Percentiles rank a stretch among this genome's conserved stretches.
Evolutionary conservation across 257 asterid genomes (phyloP).

Genomic region (Penstemon newberryi): DNA sequence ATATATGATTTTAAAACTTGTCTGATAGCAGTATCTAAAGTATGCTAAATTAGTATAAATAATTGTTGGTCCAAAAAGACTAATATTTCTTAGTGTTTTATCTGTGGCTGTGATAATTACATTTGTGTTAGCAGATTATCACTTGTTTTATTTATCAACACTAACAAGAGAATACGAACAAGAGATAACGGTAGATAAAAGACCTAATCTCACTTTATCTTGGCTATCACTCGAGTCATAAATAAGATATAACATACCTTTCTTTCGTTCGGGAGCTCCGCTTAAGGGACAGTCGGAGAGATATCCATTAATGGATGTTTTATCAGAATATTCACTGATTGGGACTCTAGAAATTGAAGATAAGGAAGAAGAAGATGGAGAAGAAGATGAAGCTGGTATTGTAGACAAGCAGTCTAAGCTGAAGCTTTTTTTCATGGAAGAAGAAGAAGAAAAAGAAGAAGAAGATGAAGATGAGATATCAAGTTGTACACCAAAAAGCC

Average conservation of each 20-base stretch:
- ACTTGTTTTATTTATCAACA: no score
- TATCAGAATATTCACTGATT: slow-evolving; percentile 33
- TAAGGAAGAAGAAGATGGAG: slow-evolving; percentile 42
- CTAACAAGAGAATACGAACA: no score
- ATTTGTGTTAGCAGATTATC: no score
- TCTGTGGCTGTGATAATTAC: no score
- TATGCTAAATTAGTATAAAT: no score
- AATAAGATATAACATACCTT: slow-evolving; percentile 40
- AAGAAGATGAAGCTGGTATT: slow-evolving; percentile 35
- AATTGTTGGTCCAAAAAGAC: no score
- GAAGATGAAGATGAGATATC: slow-evolving; percentile 37
- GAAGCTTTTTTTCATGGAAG: slow-evolving; percentile 64
- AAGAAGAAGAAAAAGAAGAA: slow-evolving; percentile 25
- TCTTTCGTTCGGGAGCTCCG: slow-evolving; percentile 52
- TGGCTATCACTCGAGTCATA: no score
- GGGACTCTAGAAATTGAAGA: slow-evolving; percentile 38
- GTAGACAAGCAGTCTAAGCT: slow-evolving; percentile 62
- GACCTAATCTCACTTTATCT: no score
- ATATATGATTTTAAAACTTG: no score
- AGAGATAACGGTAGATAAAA: no score
- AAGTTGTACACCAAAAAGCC: slow-evolving; percentile 78
- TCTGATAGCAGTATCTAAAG: no score
- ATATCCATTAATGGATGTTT: slow-evolving; percentile 38
- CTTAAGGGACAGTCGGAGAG: slow-evolving; percentile 56
- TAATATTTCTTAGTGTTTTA: no score